Base-by-base conservation (phyloP, 495 filamentous ascomycete species). In the Hyaloscypha hepaticicola region DNA sequence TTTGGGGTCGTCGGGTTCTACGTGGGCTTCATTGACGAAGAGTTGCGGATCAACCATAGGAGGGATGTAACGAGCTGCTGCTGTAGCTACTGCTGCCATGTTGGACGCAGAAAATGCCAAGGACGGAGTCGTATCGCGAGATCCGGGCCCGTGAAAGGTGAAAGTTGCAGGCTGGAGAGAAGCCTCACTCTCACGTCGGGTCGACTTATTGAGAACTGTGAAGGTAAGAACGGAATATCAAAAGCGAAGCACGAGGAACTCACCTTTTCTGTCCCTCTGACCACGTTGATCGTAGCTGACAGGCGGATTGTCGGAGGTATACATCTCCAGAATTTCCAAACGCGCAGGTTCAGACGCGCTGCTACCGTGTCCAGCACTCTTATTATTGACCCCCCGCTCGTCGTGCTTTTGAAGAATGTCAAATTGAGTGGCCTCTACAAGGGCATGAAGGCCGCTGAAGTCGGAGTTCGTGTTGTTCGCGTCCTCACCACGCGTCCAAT, bases 371-470 rank as follows among this genome's bases (percentile, higher is more conserved):
- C 27, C 62, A 52, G 24, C 60, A 62, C 58, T 55, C 28, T 48
- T 38, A 55, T 72, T 70, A 9, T 69, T 51, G 21, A 70, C 64
- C 3, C 60, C 60, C 29, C 72, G 72, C 41, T 78, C 77, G 66
- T 80, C 79, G 33, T 79, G 77, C 63, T 82, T 83, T 60, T 84
- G 80, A 66, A 72, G 76, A 38, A 81, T 70, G 52, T 80, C 86
- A 19, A 90, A 82, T 70, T 88, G 89, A 56, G 91, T 92, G 3
- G 90, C 92, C 73, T 96, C 92, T 49, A 91, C 92, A 29, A 96
- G 77, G 8, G 91, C 88, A 65, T 91, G 88, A 26, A 96, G 78
- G 0, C 89, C 88, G 5, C 38, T 45, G 38, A 45, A 45, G 16
- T 45, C 38, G 16, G 38, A 45, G 38, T 45, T 45, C 38, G 38